A percentile compares a stretch with the other conserved stretches of the same genome.
Evolutionary conservation across 2,329 filamentous ascomycete genomes (phyloP).

Genomic region (Stagonosporopsis chrysanthemi): DNA sequence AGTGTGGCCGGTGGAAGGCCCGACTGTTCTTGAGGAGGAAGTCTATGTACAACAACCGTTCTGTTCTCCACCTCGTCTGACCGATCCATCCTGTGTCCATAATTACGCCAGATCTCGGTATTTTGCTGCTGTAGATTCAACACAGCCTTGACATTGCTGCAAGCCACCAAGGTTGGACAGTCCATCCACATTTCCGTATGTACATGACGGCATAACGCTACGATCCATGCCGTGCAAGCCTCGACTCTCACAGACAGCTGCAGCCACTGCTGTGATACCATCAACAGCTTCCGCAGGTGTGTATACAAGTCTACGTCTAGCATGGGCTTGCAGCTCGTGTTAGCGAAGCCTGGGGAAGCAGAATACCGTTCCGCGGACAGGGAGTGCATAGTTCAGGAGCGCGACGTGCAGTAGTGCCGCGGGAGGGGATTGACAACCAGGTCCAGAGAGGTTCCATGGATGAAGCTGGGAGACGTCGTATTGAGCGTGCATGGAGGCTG

Average conservation of each 20-base stretch:
- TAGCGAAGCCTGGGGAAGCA: constrained; percentile 10
- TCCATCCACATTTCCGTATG: not conserved
- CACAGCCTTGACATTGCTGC: constrained; percentile 7
- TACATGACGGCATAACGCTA: constrained; percentile 7
- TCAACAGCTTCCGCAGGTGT: constrained; percentile 8
- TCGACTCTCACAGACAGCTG: constrained; percentile 8
- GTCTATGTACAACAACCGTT: constrained; percentile 5
- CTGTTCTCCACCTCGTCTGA: constrained; percentile 1
- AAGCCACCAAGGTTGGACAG: constrained; percentile 8
- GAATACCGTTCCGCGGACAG: constrained; percentile 14
- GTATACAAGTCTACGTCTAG: constrained; percentile 13
- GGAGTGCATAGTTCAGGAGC: constrained; percentile 4
- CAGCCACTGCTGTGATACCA: constrained; percentile 13
- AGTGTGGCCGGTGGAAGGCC: constrained; percentile 10
- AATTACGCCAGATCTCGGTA: constrained; percentile 4
- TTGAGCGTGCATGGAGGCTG: constrained; percentile 5
- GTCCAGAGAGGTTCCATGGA: constrained; percentile 2
- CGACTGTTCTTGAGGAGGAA: constrained; percentile 1
- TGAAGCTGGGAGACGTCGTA: constrained; percentile 13
- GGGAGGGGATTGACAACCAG: not conserved
- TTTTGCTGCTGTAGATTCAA: not conserved
- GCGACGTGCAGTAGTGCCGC: constrained; percentile 13
- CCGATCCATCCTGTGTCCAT: constrained; percentile 4
- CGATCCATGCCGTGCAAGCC: not conserved
- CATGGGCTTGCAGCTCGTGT: constrained; percentile 22